Evolutionary conservation across 225 moss, liverwort and hornwort species (phyloP), one percentile per base, ranked within the genome.

Genomic region (Pleurozium schreberi): DNA sequence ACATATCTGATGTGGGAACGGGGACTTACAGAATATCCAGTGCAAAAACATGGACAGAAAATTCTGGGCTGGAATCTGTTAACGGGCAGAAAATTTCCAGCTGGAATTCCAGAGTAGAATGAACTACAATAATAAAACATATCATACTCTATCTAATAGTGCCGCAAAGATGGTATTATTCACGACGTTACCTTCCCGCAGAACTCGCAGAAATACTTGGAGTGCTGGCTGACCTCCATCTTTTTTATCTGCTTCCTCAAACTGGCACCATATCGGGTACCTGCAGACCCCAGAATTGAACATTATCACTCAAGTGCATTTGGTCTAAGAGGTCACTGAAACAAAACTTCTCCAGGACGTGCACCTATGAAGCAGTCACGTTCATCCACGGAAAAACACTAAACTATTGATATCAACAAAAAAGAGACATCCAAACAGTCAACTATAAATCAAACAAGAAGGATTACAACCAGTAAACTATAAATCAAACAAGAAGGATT

Each of bases 221-320:
- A 95, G 87, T 97, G 96, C 89, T 97, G 96, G 78, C 94, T 95
- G 68, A 90, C 90, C 90, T 90, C 90, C 90, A 90, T 90, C 83
- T 90, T 90, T 40, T 90, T 90, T 2, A 90, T 97, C 82, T 97
- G 96, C 91, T 96, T 97, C 89, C 96, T 93, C 92, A 97, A 92
- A 96, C 96, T 97, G 88, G 96, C 96, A 96, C 96, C 96, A 89
- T 97, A 97, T 33, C 96, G 93, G 27, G 96, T 97, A 86, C 96
- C 95, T 96, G 90, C 19, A 81, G 19, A 89, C 8, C 53, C 34
- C 27, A n/a, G 75, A 91, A 52, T 85, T 91, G 83, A 53, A 76
- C 30, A 19, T 50, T 6, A 17, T 23, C 50, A 87, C 33, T 67
- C 3, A 14, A 27, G 13, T 18, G 47, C 65, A 80, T 53, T 42